Evolutionary conservation across 2,329 filamentous ascomycete species (phyloP), one percentile per base, ranked within the genome.

Genomic region (Rhexocercosporidium sp.): DNA sequence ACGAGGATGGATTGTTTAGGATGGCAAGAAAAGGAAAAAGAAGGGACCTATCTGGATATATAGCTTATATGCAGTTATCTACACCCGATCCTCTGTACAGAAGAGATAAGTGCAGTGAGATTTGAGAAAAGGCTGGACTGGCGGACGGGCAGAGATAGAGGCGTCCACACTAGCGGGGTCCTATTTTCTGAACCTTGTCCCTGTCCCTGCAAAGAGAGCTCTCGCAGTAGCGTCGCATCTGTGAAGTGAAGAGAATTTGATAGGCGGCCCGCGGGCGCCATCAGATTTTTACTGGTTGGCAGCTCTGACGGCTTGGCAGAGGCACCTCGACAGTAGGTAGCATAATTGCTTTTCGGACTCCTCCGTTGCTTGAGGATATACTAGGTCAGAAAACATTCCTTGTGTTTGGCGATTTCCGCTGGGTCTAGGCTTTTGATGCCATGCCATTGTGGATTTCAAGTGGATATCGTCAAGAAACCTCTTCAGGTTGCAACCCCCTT

Each of bases 161-260:
- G 53, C 53, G 53, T 56, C 53, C 29, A 31, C 53, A 56, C 29
- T 56, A 56, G 53, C 31, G 53, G 53, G 29, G 53, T 56, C 29
- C 31, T n/a, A 37, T 34, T 37, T 9, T 37, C 20, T 20, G n/a
- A 14, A 20, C 31, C 29, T 11, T 37, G 53, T 20, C 31, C 12
- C 18, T 6, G n/a, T n/a, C 44, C 16, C 44, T 47, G 44, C 44
- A 31, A 9, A 37, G n/a, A 37, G 31, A 37, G 31, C 44, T 47
- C 44, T 47, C 22, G 18, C 44, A 20, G 44, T 20, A 47, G 44
- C 31, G 53, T 57, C 22, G 54, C 54, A 34, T 57, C 5, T 14
- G 20, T 2, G 14, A 18, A 12, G n/a, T n/a, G 31, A 39, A 39
- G 34, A 39, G n/a, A 57, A 39, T 57, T 39, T 41, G 51, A 54